These are phyloP conservation scores for Trichoderma aggressivum DNA, from an alignment of 2,329 filamentous ascomycete species.

Conservation along the genomic window DNA sequence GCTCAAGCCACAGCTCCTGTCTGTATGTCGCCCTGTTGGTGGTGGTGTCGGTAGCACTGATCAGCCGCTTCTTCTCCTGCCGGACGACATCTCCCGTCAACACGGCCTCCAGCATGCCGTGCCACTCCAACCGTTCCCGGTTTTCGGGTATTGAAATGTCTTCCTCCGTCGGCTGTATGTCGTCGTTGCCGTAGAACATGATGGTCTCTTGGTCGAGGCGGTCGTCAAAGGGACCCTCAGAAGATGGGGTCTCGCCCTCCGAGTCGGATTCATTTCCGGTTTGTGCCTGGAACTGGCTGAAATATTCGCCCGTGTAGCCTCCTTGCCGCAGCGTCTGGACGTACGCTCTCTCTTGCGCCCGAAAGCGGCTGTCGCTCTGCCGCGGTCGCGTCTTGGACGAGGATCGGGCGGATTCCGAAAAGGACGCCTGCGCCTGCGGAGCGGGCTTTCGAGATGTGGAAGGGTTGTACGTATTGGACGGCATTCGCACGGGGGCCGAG, in stretches of 20 bases:
- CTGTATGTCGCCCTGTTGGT: conserved; percentile 64
- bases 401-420: conserved; percentile 45
- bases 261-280: conserved; percentile 76
- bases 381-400: conserved; percentile 50
- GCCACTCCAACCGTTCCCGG: conserved; percentile 91
- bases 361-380: conserved; percentile 43
- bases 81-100: conserved; percentile 94
- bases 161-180: conserved; percentile 82
- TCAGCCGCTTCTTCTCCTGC: conserved; percentile 94
- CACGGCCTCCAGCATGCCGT: conserved; percentile 94
- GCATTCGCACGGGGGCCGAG: conserved; percentile 65
- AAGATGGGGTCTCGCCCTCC: conserved; percentile 86
- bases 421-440: conserved; percentile 43
- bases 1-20: conserved; percentile 81
- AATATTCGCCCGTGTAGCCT: conserved; percentile 64
- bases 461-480: conserved; percentile 76
- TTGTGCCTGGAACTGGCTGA: conserved; percentile 60
- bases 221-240: conserved; percentile 80
- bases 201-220: conserved; percentile 87
- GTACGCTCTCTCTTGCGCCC: conserved; percentile 85
- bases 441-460: conserved; percentile 54
- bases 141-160: conserved; percentile 86
- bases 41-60: conserved; percentile 66
- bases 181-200: conserved; percentile 88
- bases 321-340: conserved; percentile 80